Evolutionary conservation across 306 rosid species (phyloP).

Genomic region (Prunus davidiana): DNA sequence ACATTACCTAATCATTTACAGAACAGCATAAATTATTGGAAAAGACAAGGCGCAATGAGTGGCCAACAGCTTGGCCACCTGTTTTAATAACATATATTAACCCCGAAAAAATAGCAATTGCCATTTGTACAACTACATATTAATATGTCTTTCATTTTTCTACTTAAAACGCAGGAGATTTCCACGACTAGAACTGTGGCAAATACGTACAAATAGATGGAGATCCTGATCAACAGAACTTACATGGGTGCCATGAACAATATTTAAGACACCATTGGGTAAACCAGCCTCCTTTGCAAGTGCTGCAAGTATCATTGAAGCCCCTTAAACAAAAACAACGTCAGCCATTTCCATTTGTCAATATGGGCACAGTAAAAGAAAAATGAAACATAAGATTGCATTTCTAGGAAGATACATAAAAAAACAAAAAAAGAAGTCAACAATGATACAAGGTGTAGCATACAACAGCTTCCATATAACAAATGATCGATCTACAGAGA

Average conservation of each 20-base stretch:
- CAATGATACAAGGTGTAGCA: background rate
- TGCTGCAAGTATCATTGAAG: conserved; percentile 62
- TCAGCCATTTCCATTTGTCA: background rate
- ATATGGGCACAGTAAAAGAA: background rate
- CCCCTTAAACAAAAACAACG: conserved; percentile 45
- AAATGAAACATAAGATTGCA: conserved; percentile 3
- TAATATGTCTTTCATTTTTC: background rate
- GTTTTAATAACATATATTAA: background rate
- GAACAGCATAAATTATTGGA: background rate
- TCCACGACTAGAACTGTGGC: background rate
- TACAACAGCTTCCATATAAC: conserved; percentile 5
- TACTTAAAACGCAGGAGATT: background rate
- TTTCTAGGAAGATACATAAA: background rate
- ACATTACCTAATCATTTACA: background rate
- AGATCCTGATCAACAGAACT: conserved; percentile 14
- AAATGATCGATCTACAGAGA: background rate
- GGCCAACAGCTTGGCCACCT: background rate
- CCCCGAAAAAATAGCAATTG: background rate
- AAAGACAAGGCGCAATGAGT: background rate
- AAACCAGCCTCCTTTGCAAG: conserved; percentile 76
- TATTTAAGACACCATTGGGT: conserved; percentile 70
- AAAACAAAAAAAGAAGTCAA: background rate
- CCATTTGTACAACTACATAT: background rate
- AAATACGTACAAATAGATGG: background rate
- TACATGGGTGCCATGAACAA: conserved; percentile 71